A percentile compares a stretch with the other conserved stretches of the same genome.
Evolutionary conservation across 2,329 filamentous ascomycete genomes (phyloP).

Genomic region (Aspergillus costaricaensis): DNA sequence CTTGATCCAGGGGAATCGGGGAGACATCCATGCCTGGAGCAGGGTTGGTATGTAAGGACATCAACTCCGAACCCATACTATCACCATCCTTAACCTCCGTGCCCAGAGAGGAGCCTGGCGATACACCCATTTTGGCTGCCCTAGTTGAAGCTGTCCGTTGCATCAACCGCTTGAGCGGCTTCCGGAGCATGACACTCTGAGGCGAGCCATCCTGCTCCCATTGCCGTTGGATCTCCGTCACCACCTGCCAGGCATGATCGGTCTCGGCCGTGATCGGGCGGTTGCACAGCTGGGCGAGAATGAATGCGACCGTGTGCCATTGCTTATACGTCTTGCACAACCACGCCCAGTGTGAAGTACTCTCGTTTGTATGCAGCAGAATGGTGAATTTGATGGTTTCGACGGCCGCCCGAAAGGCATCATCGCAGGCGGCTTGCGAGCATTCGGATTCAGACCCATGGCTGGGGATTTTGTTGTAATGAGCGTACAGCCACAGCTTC

Average conservation of each 20-base stretch:
- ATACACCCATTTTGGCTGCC: not conserved
- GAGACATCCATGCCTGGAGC: no score
- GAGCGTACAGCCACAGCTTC: slow-evolving; percentile 61
- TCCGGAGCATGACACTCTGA: slow-evolving; percentile 17
- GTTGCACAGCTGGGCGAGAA: slow-evolving; percentile 55
- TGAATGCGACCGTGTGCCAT: slow-evolving; percentile 58
- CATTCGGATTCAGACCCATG: not conserved
- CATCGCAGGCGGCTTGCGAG: slow-evolving; percentile 47
- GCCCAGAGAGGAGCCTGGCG: not conserved
- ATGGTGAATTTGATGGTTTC: slow-evolving; percentile 67
- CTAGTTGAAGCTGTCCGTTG: slow-evolving; percentile 10
- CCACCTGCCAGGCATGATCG: slow-evolving; percentile 28
- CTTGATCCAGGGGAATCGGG: no score
- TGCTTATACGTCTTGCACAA: slow-evolving; percentile 59
- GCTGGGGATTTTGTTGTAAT: slow-evolving; percentile 15
- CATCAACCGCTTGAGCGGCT: slow-evolving; percentile 22
- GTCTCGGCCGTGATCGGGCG: slow-evolving; percentile 23
- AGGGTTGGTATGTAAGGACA: no score
- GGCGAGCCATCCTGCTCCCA: slow-evolving; percentile 14
- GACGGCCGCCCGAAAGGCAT: slow-evolving; percentile 64
- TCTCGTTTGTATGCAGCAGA: slow-evolving; percentile 60
- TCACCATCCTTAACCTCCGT: not conserved
- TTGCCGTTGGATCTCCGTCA: slow-evolving; percentile 23
- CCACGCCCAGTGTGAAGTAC: slow-evolving; percentile 58
- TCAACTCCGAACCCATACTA: not conserved